A percentile compares a stretch with the other conserved stretches of the same genome.
Conservation (phyloP, 2,329 filamentous ascomycete genomes). For the Emmonsiellopsis sp. region DNA sequence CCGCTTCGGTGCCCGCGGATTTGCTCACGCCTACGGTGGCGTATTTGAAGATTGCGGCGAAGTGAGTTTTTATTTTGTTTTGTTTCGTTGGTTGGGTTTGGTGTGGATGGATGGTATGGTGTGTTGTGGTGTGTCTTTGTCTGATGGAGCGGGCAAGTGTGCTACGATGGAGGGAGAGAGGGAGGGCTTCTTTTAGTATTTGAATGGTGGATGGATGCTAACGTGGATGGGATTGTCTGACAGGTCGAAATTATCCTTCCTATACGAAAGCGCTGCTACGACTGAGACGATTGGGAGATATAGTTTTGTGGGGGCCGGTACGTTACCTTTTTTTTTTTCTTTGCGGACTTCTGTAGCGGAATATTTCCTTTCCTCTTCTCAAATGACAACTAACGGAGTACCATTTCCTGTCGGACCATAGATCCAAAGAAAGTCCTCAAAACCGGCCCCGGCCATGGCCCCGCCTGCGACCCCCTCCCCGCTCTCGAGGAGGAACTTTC, state of each 20-base stretch:
- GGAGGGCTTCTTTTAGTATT: neutral
- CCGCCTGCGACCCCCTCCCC: conserved; percentile 73
- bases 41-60: conserved; percentile 79
- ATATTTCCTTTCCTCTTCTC: neutral
- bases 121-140: conserved; percentile 13
- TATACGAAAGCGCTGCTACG: conserved; percentile 87
- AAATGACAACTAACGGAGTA: neutral
- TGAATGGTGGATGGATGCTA: neutral
- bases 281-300: conserved; percentile 91
- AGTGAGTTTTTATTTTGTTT: conserved; percentile 39
- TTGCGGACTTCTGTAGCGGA: too few species aligned
- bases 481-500: conserved; percentile 71
- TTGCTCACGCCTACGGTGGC: conserved; percentile 90
- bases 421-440: conserved; percentile 68
- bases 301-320: conserved; percentile 81
- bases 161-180: neutral
- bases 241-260: conserved; percentile 70
- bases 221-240: neutral
- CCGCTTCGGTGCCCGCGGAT: conserved; percentile 79
- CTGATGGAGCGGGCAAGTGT: neutral
- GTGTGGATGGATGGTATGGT: neutral
- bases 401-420: conserved; percentile 11
- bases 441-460: conserved; percentile 80
- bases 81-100: neutral
- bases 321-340: conserved; percentile 13